Base-by-base conservation (phyloP, 345 rosid species). In the Eucalyptus pauciflora region DNA sequence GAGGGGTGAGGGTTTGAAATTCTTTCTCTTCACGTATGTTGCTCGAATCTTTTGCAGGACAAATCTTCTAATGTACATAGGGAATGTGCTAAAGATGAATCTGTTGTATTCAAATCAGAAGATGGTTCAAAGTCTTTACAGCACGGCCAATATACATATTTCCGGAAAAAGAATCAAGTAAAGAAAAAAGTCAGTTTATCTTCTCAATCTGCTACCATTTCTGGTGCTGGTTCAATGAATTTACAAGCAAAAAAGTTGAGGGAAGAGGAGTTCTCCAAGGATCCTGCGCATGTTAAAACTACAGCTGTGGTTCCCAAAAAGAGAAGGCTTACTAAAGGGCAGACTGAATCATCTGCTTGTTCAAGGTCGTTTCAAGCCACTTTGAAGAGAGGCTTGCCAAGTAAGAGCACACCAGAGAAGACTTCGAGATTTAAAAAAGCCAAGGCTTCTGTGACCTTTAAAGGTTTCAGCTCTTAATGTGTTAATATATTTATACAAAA, bases 111-210 rank as follows among this genome's bases (percentile, higher is more conserved):
- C 50, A 71, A 50, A 45, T 50, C 67, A 51, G 62, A 37, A 86
- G 90, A 86, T 50, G 50, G 50, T 86, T 25, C 48, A 37, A 76
- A 76, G 83, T 37, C 83, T 41, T 37, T 76, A 7, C 48, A 37
- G 27, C 14, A 76, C 9, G 96, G 92, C 86, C 96, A 91, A 88
- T 91, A 92, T 88, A 94, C 94, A n/a, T 91, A 95, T 91, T 89
- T 88, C 87, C 93, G 93, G 86, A 95, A 94, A 93, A 95, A 94
- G 89, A 93, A 92, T 87, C 87, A 92, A 88, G 88, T 79, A 14
- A 91, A 24, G 43, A 95, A 93, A 93, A 86, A 94, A 90, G 90
- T 86, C 87, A 94, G 88, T 64, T 88, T 92, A 71, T 86, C 93
- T 90, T 51, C 92, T 87, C 90, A 85, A 81, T 91, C 91, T 87